Evolutionary conservation across 2,329 filamentous ascomycete species (phyloP), one percentile per base, ranked within the genome.

Genomic region (Beauveria caledonica): DNA sequence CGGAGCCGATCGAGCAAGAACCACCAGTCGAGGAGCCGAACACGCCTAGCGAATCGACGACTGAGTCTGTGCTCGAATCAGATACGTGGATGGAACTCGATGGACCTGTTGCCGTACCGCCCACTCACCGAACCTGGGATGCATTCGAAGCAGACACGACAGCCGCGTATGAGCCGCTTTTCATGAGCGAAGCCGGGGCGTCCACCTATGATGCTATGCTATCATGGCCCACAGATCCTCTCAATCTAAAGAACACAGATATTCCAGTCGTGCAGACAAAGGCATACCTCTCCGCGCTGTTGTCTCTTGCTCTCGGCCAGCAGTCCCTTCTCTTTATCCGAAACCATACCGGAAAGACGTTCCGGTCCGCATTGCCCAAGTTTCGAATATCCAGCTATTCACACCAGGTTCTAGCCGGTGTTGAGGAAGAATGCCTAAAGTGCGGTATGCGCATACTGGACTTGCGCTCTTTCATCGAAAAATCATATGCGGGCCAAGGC

Each of bases 251-350:
- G 50, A 78, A 78, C 39, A 67, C 68, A 8, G 67, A 73, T 3
- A 69, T 76, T 6, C 69, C 75, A 13, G 68, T 81, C 11, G 70
- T 86, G 3, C 76, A 83, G 53, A 71, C 76, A 1, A 75, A 71
- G 21, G 68, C 75, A 5, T 87, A 84, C 67, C 72, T 78, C 54
- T 71, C 78, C 19, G 86, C 85, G 11, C 74, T 93, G 0, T 76
- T 88, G 63, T 81, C 85, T 13, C 75, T 93, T 1, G 83, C 85
- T 0, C 79, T 92, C 6, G 90, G 89, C 0, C 80, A 88, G 52
- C 86, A 85, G 44, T 92, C 89, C 0, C 77, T 88, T 1, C 80
- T 94, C 39, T 94, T 90, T 70, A 68, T 72, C 0, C 90, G 84
- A 78, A 76, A 86, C 55, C 69, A 77, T 2, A 74, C 76, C 3